Percentiles rank a stretch among this genome's conserved stretches.
Evolutionary conservation across 352 stramenopile genomes (phyloP).

Genomic region (Pythium insidiosum): DNA sequence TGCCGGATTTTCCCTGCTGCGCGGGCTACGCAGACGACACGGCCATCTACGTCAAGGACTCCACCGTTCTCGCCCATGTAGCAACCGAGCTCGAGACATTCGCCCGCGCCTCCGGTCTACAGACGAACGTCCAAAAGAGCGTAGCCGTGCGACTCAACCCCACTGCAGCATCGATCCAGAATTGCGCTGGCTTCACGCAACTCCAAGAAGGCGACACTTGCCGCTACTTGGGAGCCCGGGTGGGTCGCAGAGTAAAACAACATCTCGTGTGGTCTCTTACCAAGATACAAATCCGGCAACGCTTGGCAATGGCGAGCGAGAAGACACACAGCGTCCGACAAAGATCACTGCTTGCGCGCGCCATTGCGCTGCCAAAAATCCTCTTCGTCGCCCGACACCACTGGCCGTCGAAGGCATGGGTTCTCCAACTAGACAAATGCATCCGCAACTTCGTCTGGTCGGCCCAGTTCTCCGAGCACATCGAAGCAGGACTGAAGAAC

Average conservation of each 20-base stretch:
- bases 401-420: background rate
- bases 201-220: background rate
- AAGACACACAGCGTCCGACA: constrained; percentile 4
- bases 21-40: constrained; percentile 9
- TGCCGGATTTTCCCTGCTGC: background rate
- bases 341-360: background rate
- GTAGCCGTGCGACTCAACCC: constrained; percentile 1
- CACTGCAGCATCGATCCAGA: background rate
- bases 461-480: background rate
- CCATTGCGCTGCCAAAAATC: constrained; percentile 5
- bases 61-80: background rate
- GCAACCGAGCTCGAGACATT: background rate
- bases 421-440: background rate
- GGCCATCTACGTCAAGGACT: background rate
- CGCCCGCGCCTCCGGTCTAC: background rate
- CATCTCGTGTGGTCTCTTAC: background rate
- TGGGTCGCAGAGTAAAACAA: background rate
- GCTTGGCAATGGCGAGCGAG: background rate
- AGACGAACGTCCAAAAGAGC: background rate
- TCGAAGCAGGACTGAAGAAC: background rate
- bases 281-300: background rate
- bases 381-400: constrained; percentile 5
- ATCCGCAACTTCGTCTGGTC: constrained; percentile 4
- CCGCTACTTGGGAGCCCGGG: constrained; percentile 5
- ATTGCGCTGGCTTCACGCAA: background rate